Conservation (phyloP, 129 eudicot species). For the Daucus carota region DNA sequence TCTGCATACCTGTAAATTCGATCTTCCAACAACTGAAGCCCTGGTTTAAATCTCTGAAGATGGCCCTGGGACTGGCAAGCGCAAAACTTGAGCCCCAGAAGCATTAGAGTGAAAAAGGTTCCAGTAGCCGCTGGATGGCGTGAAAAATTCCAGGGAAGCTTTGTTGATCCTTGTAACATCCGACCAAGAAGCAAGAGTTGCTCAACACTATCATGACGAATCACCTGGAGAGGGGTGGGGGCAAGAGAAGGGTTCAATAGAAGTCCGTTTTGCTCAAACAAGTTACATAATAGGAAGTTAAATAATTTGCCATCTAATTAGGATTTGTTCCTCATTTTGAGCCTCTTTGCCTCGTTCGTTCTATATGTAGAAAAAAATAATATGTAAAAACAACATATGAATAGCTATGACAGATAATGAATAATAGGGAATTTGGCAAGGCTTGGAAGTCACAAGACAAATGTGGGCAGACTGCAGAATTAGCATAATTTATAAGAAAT, state of each 20-base stretch:
- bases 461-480: background rate
- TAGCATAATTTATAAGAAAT: background rate
- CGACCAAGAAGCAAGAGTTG: conserved; percentile 91
- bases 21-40: conserved; percentile 97
- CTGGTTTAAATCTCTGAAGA: conserved; percentile 56
- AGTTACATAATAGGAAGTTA: background rate
- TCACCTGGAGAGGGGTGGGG: conserved; percentile 37
- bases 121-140: conserved; percentile 95
- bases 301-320: background rate
- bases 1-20: conserved; percentile 68
- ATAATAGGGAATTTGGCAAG: background rate
- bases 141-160: conserved; percentile 82
- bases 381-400: background rate
- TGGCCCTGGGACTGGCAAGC: conserved; percentile 80
- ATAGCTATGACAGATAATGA: background rate
- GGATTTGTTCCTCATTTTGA: background rate
- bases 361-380: conserved; percentile 1
- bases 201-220: conserved; percentile 82
- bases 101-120: conserved; percentile 91
- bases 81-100: conserved; percentile 86
- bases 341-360: background rate
- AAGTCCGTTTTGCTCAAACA: background rate
- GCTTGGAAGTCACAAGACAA: background rate
- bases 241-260: background rate
- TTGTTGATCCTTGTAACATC: conserved; percentile 88